Base-by-base conservation (phyloP, 805 yeast genomes). In the Candida ipomoeae region DNA sequence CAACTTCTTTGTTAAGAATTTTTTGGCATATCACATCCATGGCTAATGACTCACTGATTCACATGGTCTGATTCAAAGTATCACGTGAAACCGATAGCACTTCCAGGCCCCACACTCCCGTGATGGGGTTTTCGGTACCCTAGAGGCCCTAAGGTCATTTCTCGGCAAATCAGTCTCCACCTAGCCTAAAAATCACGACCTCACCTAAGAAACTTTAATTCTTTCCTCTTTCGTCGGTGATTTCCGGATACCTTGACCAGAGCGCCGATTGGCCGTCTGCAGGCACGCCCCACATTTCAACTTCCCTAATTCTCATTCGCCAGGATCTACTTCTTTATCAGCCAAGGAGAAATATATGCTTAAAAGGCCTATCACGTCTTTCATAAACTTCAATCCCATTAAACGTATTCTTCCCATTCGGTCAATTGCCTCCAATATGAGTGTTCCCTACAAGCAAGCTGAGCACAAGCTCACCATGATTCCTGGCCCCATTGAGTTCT, bases 401-500 rank as follows among this genome's bases (percentile, higher is more conserved):
- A 32, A 35, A 6, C 21, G 33, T 34, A 23, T 35, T 36, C 17
- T 41, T 7, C 26, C 26, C 18, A 5, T 13, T 17, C 45, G 45
- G 4, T 18, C 35, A 6, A 18, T 33, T 21, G n/a, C 40, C 6
- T 23, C 41, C 44, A 55, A 40, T 15, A 71, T 71, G 75, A 58
- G 70, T 26, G 61, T 56, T 31, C 68, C 69, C 18, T 71, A 68
- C 61, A 69, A 73, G 55, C 78, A 74, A 60, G 66, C 73, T 21
- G 67, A 65, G 51, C 78, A 73, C 60, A 71, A 70, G 60, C 72
- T 71, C 68, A 75, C 76, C 59, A 73, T 88, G 73, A 85, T 88
- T 58, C 94, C 96, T 17, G 96, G 96, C 36, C 96, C 96, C 53
- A 84, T 89, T 63, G 89, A 85, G 69, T 83, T 92, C 69, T 83